Conservation (phyloP, 140 eudicot species). For the Bidens hawaiensis region DNA sequence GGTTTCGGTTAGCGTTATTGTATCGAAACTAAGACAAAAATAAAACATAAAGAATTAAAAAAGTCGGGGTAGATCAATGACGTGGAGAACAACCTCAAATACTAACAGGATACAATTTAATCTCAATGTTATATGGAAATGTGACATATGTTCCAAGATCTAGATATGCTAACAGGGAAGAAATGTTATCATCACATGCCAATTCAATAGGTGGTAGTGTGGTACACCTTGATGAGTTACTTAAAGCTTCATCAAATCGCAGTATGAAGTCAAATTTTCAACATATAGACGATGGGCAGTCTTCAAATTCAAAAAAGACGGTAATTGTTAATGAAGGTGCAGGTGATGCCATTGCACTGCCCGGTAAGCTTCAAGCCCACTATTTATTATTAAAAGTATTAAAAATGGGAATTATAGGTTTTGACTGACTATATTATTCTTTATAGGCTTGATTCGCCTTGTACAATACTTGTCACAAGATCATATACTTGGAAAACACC, state of each 20-base stretch:
- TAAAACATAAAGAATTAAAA: too few relatives aligned
- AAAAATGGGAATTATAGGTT: neutral
- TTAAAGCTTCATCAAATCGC: conserved; percentile 35
- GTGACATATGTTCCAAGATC: conserved; percentile 72
- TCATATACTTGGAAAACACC: conserved; percentile 67
- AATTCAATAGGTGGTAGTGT: conserved; percentile 40
- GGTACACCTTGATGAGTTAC: conserved; percentile 44
- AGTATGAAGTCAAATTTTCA: conserved; percentile 5
- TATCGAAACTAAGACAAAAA: too few relatives aligned
- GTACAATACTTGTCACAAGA: conserved; percentile 61
- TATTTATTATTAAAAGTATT: neutral
- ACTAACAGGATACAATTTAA: conserved; percentile 72
- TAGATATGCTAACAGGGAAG: conserved; percentile 67
- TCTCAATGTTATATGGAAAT: conserved; percentile 71
- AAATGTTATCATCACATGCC: conserved; percentile 66
- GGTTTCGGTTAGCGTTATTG: too few relatives aligned
- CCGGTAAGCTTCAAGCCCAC: conserved; percentile 41
- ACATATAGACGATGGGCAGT: conserved; percentile 13
- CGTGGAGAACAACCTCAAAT: conserved; percentile 95
- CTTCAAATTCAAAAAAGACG: conserved; percentile 41
- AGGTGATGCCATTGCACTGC: conserved; percentile 81
- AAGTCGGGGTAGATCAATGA: too few relatives aligned
- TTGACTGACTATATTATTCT: conserved; percentile 5
- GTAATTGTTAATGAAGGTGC: conserved; percentile 87
- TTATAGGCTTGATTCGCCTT: too few relatives aligned